Percentiles rank a stretch among this genome's conserved stretches.
Conservation (phyloP, 805 yeast genomes). For the Ogataea degrootiae region DNA sequence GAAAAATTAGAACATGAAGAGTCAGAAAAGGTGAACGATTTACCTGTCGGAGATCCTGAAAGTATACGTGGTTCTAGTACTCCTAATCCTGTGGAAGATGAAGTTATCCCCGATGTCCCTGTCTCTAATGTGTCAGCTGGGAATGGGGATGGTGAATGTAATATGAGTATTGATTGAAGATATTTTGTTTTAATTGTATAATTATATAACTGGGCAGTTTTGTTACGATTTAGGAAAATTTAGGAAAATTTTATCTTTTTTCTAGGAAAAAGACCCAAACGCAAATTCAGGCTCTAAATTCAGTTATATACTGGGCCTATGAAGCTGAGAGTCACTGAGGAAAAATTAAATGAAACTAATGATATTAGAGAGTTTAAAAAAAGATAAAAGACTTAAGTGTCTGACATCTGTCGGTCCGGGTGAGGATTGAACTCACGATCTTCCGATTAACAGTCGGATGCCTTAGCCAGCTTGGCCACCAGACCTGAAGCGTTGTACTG, state of each 20-base stretch:
- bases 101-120: neutral
- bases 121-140: neutral
- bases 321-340: too few relatives aligned
- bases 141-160: neutral
- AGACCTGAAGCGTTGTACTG: too few relatives aligned
- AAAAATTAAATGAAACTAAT: too few relatives aligned
- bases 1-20: neutral
- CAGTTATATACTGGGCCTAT: too few relatives aligned
- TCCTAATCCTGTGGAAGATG: too few relatives aligned
- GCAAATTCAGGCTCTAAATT: too few relatives aligned
- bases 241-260: too few relatives aligned
- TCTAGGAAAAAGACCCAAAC: too few relatives aligned
- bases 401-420: constrained; percentile 13
- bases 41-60: neutral
- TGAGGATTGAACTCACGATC: constrained; percentile 25
- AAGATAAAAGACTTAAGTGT: neutral
- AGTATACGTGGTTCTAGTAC: neutral
- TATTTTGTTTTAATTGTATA: neutral
- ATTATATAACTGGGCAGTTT: neutral
- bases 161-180: constrained; percentile 12
- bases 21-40: neutral
- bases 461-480: constrained; percentile 26
- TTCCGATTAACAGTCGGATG: constrained; percentile 25
- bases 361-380: constrained; percentile 1
- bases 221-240: too few relatives aligned